Percentiles rank a stretch among this genome's conserved stretches.
Conservation (phyloP, 2,329 filamentous ascomycete species). For the Fusarium sp. region DNA sequence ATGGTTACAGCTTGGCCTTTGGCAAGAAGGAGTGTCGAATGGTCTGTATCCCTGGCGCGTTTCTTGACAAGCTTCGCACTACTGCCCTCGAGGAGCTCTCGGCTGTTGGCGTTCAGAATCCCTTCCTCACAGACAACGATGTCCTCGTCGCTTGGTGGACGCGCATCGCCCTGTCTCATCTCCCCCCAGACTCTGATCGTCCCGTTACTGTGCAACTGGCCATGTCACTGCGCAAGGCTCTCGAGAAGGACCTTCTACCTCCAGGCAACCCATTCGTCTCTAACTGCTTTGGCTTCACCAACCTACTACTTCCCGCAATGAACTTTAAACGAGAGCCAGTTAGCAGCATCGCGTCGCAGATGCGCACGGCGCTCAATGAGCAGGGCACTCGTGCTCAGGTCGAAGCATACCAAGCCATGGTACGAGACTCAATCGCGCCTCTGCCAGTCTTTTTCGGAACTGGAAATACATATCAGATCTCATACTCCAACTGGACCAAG, state of each 20-base stretch:
- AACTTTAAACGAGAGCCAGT: background rate
- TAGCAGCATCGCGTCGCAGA: background rate
- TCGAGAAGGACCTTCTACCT: background rate
- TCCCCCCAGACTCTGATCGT: background rate
- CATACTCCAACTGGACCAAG: background rate
- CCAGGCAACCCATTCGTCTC: background rate
- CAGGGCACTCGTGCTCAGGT: slow-evolving; percentile 17
- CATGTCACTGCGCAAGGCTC: background rate
- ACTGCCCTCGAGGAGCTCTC: background rate
- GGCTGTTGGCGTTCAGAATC: background rate
- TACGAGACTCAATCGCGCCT: slow-evolving; percentile 7
- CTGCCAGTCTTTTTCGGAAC: slow-evolving; percentile 5
- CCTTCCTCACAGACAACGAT: slow-evolving; percentile 26
- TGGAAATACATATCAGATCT: background rate
- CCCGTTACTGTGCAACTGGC: background rate
- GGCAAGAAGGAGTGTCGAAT: slow-evolving; percentile 22
- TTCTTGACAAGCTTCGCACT: background rate
- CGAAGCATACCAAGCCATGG: slow-evolving; percentile 25
- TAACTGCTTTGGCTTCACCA: background rate
- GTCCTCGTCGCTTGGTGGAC: slow-evolving; percentile 27
- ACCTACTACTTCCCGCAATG: background rate
- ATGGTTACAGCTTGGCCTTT: slow-evolving; percentile 4
- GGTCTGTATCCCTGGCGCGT: slow-evolving; percentile 21
- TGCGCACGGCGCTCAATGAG: background rate
- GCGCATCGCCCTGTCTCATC: slow-evolving; percentile 8